phyloP scores from a whole-genome alignment of 768 basidiomycete species.

The Lyophyllum semitale region DNA sequence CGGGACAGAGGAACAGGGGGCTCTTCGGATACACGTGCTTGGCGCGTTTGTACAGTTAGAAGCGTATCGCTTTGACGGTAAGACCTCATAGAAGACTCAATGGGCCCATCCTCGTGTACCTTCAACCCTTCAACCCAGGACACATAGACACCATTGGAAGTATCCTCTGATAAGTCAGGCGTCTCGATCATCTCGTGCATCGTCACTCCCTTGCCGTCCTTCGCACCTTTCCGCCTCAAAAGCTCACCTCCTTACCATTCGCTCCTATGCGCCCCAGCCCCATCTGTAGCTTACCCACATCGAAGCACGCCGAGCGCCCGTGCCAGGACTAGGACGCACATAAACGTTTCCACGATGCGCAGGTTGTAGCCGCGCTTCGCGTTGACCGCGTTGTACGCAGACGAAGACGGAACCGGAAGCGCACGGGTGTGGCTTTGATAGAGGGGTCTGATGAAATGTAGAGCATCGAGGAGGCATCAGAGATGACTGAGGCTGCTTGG shows the following conservation, averaged over 20 bases:
- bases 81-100: no score
- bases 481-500: slow-evolving; percentile 87
- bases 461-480: slow-evolving; percentile 65
- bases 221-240: slow-evolving; percentile 44
- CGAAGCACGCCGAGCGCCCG: slow-evolving; percentile 53
- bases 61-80: slow-evolving; percentile 71
- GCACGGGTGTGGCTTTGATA: slow-evolving; percentile 66
- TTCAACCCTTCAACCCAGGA: slow-evolving; percentile 85
- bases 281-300: slow-evolving; percentile 42
- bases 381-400: slow-evolving; percentile 75
- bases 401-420: slow-evolving; percentile 69
- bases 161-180: slow-evolving; percentile 53
- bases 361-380: slow-evolving; percentile 85
- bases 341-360: slow-evolving; percentile 91
- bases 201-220: slow-evolving; percentile 57
- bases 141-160: slow-evolving; percentile 69
- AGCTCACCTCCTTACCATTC: slow-evolving; percentile 52
- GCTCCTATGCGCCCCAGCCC: slow-evolving; percentile 50
- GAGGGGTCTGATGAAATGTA: slow-evolving; percentile 83
- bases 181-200: slow-evolving; percentile 73
- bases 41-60: slow-evolving; percentile 82
- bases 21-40: slow-evolving; percentile 83
- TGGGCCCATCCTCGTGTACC: no score
- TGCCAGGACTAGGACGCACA: slow-evolving; percentile 79
- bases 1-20: slow-evolving; percentile 80